Conservation (phyloP, 768 basidiomycete genomes). For the Leucogyrophana mollusca region DNA sequence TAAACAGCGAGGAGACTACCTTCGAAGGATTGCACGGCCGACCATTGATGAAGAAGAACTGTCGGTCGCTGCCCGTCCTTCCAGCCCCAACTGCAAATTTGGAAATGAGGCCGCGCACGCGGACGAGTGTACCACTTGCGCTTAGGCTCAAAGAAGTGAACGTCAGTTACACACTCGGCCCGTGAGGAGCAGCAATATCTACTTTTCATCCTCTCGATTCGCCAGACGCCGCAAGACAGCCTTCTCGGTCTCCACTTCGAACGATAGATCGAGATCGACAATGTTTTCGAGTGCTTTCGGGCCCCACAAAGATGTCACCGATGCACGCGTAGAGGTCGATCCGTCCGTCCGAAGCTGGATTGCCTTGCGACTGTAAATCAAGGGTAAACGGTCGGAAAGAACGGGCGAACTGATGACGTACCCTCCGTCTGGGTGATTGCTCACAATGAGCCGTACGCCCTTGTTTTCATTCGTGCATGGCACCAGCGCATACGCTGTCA, state of each 20-base stretch:
- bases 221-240: conserved; percentile 17
- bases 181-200: neutral
- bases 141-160: conserved; percentile 8
- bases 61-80: conserved; percentile 76
- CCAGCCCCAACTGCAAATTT: conserved; percentile 77
- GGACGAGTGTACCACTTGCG: conserved; percentile 38
- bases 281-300: conserved; percentile 74
- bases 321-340: conserved; percentile 53
- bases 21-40: conserved; percentile 81
- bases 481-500: conserved; percentile 88
- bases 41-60: conserved; percentile 92
- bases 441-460: conserved; percentile 73
- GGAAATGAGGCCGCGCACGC: conserved; percentile 79
- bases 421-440: conserved; percentile 70
- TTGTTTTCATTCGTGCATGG: conserved; percentile 59
- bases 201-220: conserved; percentile 16
- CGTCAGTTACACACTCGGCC: neutral
- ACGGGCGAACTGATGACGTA: conserved; percentile 32
- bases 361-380: conserved; percentile 49
- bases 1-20: conserved; percentile 34
- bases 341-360: conserved; percentile 76
- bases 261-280: conserved; percentile 66
- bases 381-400: conserved; percentile 4
- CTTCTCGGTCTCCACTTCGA: conserved; percentile 70
- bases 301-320: conserved; percentile 82